phyloP scores from a whole-genome alignment of 352 stramenopile species.

The Phytopythium mirpurense region DNA sequence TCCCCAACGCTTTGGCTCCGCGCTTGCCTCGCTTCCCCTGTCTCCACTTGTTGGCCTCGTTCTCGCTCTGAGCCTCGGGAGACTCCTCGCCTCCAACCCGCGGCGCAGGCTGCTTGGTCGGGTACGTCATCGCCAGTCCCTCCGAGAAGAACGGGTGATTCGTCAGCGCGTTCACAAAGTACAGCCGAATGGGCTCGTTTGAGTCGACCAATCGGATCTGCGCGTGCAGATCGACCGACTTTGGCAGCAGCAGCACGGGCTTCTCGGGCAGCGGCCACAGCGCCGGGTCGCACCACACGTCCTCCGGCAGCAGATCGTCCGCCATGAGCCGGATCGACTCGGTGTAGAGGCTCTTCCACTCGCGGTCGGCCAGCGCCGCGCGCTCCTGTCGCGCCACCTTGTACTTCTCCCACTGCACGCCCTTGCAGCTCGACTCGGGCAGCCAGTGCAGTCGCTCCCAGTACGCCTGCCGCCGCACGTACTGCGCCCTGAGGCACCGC shows the following conservation, averaged over 20 bases:
- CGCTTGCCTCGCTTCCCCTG: neutral
- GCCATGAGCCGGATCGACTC: constrained; percentile 2
- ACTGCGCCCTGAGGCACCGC: constrained; percentile 2
- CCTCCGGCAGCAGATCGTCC: constrained; percentile 1
- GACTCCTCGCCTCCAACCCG: neutral
- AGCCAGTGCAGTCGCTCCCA: constrained; percentile 8
- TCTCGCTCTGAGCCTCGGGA: neutral
- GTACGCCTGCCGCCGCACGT: constrained; percentile 1
- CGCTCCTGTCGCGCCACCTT: constrained; percentile 6
- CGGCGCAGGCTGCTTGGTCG: constrained; percentile 5
- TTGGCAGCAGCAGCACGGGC: constrained; percentile 4
- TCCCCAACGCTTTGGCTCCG: neutral
- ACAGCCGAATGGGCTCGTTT: constrained; percentile 11
- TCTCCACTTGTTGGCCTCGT: neutral
- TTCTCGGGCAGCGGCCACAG: constrained; percentile 8
- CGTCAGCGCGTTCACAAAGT: constrained; percentile 14
- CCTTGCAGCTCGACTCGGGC: constrained; percentile 1
- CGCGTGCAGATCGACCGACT: constrained; percentile 5
- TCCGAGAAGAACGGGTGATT: constrained; percentile 19
- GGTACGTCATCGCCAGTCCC: constrained; percentile 15
- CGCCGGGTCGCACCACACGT: constrained; percentile 7
- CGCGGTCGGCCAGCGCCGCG: constrained; percentile 1
- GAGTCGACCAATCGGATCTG: constrained; percentile 5
- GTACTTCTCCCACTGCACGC: constrained; percentile 9
- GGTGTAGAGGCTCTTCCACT: constrained; percentile 4